A percentile compares a stretch with the other conserved stretches of the same genome.
These are phyloP conservation scores for Clitoria ternatea DNA, from an alignment of 306 rosid species.

Conservation along the genomic window DNA sequence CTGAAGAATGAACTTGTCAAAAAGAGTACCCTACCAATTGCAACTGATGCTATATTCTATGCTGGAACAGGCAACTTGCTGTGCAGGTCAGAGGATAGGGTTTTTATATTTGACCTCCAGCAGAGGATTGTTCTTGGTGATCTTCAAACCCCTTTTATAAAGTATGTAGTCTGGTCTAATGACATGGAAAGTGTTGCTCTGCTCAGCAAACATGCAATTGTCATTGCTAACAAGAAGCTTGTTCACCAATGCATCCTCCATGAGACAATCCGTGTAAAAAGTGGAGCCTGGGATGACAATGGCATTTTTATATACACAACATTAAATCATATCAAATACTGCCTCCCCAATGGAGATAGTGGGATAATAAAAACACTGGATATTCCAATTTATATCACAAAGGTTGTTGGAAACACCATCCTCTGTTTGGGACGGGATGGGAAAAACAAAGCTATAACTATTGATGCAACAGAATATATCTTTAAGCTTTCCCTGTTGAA, in stretches of 20 bases:
- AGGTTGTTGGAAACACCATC: slow-evolving; percentile 69
- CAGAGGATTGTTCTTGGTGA: slow-evolving; percentile 79
- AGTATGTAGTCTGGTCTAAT: slow-evolving; percentile 85
- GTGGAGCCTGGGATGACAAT: slow-evolving; percentile 96
- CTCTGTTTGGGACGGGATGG: slow-evolving; percentile 96
- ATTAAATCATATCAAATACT: slow-evolving; percentile 82
- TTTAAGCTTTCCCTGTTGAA: slow-evolving; percentile 77
- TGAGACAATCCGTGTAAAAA: slow-evolving; percentile 93
- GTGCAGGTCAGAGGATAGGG: slow-evolving; percentile 84
- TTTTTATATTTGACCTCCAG: slow-evolving; percentile 77
- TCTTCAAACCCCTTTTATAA: slow-evolving; percentile 78
- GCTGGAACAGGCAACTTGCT: slow-evolving; percentile 85
- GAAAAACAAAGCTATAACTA: slow-evolving; percentile 56
- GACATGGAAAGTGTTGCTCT: slow-evolving; percentile 86
- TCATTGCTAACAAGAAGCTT: slow-evolving; percentile 82
- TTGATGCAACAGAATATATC: slow-evolving; percentile 84
- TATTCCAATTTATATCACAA: slow-evolving; percentile 84
- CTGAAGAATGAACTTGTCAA: slow-evolving; percentile 72
- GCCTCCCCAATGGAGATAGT: slow-evolving; percentile 89
- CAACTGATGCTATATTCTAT: slow-evolving; percentile 80
- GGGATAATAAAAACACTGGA: slow-evolving; percentile 89
- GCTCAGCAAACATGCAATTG: slow-evolving; percentile 90
- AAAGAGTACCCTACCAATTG: slow-evolving; percentile 65
- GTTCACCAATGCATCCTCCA: slow-evolving; percentile 94
- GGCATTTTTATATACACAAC: slow-evolving; percentile 92